A percentile compares a stretch with the other conserved stretches of the same genome.
Conservation (phyloP, 2,329 filamentous ascomycete genomes). For the Shiraia bambusicola region DNA sequence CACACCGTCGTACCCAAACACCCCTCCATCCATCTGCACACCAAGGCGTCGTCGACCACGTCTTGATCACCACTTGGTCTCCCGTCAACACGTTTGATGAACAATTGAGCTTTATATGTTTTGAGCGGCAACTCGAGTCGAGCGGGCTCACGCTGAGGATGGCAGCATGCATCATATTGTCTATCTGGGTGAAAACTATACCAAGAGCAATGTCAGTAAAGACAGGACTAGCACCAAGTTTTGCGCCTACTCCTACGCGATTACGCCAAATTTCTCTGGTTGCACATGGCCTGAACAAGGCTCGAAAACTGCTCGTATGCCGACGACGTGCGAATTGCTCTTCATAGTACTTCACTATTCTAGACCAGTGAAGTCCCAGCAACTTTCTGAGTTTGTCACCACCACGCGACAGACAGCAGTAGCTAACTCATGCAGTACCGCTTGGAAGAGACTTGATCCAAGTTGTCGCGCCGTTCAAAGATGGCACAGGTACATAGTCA, state of each 20-base stretch:
- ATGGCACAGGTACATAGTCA: conserved; percentile 52
- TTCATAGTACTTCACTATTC: conserved; percentile 26
- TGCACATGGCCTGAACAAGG: conserved; percentile 28
- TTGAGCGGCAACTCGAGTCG: too few relatives aligned
- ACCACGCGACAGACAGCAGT: neutral
- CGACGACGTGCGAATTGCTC: too few relatives aligned
- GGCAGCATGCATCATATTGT: neutral
- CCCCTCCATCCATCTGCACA: too few relatives aligned
- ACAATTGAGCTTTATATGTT: too few relatives aligned
- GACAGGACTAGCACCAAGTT: conserved; percentile 2
- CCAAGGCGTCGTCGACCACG: too few relatives aligned
- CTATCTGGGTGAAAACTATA: neutral
- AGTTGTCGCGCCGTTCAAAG: conserved; percentile 44
- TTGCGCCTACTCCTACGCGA: conserved; percentile 29
- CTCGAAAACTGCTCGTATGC: conserved; percentile 30
- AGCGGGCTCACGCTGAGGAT: neutral
- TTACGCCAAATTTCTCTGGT: conserved; percentile 42
- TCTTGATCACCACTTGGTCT: too few relatives aligned
- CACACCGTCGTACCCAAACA: too few relatives aligned
- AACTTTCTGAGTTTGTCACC: conserved; percentile 42
- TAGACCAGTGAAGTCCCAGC: conserved; percentile 45
- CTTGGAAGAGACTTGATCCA: conserved; percentile 50
- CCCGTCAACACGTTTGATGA: too few relatives aligned
- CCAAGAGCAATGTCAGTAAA: conserved; percentile 16
- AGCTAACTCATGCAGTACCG: conserved; percentile 33